Percentiles rank a stretch among this genome's conserved stretches.
These are phyloP conservation scores for Geosmithia morbida DNA, from an alignment of 2,329 filamentous ascomycete genomes.

Conservation along the genomic window DNA sequence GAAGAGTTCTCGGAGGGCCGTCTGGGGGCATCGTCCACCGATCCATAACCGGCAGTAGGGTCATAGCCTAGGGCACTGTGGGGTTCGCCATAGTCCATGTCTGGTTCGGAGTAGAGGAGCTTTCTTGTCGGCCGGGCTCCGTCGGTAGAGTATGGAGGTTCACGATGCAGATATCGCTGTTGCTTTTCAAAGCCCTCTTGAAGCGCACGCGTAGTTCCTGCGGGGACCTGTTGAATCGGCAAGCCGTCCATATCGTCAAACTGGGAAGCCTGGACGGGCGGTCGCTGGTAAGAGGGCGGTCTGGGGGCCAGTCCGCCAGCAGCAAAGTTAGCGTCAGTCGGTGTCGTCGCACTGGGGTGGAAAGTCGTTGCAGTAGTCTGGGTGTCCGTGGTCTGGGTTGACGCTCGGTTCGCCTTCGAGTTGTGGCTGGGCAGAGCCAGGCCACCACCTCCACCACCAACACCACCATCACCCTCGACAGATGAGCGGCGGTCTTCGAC, in stretches of 20 bases:
- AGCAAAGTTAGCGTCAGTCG: conserved; percentile 33
- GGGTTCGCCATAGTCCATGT: conserved; percentile 1
- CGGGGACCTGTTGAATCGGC: not conserved
- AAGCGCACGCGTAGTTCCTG: too few relatives aligned
- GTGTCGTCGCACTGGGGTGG: conserved; percentile 40
- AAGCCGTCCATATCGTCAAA: too few relatives aligned
- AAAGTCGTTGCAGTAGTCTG: conserved; percentile 41
- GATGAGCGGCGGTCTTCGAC: conserved; percentile 22
- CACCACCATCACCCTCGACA: conserved; percentile 6
- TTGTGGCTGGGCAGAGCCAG: conserved; percentile 3
- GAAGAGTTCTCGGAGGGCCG: conserved; percentile 12
- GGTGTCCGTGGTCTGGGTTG: conserved; percentile 39
- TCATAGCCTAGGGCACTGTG: not conserved
- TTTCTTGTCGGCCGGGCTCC: not conserved
- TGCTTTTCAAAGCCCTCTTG: too few relatives aligned
- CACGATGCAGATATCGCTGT: not conserved
- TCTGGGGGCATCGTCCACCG: not conserved
- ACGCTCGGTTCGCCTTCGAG: conserved; percentile 30
- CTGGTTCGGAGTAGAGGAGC: not conserved
- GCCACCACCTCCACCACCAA: not conserved
- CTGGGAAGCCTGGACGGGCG: not conserved
- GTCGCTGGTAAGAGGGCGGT: conserved; percentile 39
- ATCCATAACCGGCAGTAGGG: not conserved
- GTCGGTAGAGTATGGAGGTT: not conserved
- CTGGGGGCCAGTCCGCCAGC: conserved; percentile 40